Percentiles rank a stretch among this genome's conserved stretches.
These are phyloP conservation scores for Pholiota molesta DNA, from an alignment of 768 basidiomycete species.

Conservation along the genomic window DNA sequence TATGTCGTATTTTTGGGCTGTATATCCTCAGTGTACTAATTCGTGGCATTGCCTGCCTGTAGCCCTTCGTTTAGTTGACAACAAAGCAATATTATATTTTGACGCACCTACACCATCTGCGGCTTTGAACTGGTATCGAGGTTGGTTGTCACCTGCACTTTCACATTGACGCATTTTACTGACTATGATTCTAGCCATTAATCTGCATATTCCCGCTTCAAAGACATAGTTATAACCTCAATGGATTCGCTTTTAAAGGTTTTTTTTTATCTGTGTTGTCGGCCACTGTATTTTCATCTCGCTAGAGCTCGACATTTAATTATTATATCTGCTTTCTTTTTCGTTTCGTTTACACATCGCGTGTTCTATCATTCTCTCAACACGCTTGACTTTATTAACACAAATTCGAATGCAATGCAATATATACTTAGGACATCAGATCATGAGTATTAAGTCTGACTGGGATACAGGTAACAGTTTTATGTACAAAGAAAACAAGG, in stretches of 20 bases:
- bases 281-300: constrained; percentile 23
- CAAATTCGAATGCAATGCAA: constrained; percentile 8
- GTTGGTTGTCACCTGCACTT: constrained; percentile 34
- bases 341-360: neutral
- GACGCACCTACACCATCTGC: constrained; percentile 84
- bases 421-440: constrained; percentile 1
- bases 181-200: constrained; percentile 62
- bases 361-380: neutral
- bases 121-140: constrained; percentile 90
- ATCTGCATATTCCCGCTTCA: constrained; percentile 84
- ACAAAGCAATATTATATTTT: constrained; percentile 90
- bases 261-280: constrained; percentile 14
- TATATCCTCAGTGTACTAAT: constrained; percentile 1
- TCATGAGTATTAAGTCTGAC: neutral
- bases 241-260: constrained; percentile 8
- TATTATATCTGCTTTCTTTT: constrained; percentile 22
- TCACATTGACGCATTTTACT: constrained; percentile 18
- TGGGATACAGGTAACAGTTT: neutral
- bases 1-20: constrained; percentile 26
- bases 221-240: constrained; percentile 50
- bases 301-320: constrained; percentile 25
- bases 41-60: constrained; percentile 3
- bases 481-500: neutral
- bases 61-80: constrained; percentile 89
- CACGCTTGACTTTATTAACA: neutral